Evolutionary conservation across 2,329 filamentous ascomycete species (phyloP).

Genomic region (Pseudogymnoascus sp.): DNA sequence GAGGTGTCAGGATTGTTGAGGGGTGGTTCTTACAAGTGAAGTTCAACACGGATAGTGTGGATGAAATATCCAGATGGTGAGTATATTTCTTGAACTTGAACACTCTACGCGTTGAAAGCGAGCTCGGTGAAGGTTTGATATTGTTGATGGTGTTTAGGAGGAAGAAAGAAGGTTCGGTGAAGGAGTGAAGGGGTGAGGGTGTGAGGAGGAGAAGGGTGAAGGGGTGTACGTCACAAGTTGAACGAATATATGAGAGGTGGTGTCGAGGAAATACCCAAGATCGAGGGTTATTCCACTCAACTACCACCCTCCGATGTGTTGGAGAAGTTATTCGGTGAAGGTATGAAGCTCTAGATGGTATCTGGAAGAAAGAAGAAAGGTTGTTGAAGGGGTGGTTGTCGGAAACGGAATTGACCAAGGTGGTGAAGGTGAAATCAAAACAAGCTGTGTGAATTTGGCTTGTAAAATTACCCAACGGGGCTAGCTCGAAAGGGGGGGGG

Average conservation of each 20-base stretch:
- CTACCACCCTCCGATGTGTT: background rate
- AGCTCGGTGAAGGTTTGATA: background rate
- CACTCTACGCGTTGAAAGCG: background rate
- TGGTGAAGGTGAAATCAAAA: constrained; percentile 1
- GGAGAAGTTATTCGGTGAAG: background rate
- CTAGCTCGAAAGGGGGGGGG: background rate
- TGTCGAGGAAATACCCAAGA: background rate
- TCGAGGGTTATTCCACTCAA: background rate
- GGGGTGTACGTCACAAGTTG: background rate
- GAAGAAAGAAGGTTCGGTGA: background rate
- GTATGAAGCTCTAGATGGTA: background rate
- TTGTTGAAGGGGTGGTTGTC: background rate
- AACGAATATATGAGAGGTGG: background rate
- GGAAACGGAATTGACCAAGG: background rate
- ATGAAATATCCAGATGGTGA: background rate
- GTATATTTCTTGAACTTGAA: background rate
- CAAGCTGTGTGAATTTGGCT: background rate
- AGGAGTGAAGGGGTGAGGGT: background rate
- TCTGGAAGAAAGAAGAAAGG: background rate
- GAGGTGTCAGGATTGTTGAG: background rate
- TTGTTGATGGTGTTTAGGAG: background rate
- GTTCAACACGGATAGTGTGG: background rate
- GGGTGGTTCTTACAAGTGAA: background rate
- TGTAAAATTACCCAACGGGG: background rate
- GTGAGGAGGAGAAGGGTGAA: background rate